These are phyloP conservation scores for Chlamydomonas eustigma DNA, from an alignment of 139 green algal species.

Conservation along the genomic window DNA sequence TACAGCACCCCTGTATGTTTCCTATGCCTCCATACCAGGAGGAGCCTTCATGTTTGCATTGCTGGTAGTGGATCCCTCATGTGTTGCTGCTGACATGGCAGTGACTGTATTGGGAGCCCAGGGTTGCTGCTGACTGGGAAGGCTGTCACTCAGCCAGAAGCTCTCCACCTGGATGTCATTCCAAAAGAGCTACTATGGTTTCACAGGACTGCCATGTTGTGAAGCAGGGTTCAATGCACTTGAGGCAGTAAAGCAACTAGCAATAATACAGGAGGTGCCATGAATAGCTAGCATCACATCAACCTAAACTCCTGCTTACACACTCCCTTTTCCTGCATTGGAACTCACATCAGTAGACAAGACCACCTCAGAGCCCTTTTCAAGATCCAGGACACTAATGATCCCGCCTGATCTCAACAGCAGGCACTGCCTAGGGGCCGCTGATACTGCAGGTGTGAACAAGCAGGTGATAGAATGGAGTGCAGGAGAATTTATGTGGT, in stretches of 20 bases:
- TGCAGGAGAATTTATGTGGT: too few relatives aligned
- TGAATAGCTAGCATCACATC: too few relatives aligned
- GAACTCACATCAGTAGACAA: constrained; percentile 36
- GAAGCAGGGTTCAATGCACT: too few relatives aligned
- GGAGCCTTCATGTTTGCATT: too few relatives aligned
- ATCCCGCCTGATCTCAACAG: constrained; percentile 78
- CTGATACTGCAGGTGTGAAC: neutral
- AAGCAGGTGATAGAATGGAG: neutral
- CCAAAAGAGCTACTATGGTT: too few relatives aligned
- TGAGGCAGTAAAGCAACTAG: too few relatives aligned
- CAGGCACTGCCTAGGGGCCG: constrained; percentile 56
- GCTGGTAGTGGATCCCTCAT: too few relatives aligned
- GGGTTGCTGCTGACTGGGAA: constrained; percentile 14
- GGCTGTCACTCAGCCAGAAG: constrained; percentile 66
- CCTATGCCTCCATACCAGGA: too few relatives aligned
- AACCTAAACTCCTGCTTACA: neutral
- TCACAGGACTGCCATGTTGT: too few relatives aligned
- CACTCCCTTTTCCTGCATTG: neutral
- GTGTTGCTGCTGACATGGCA: too few relatives aligned
- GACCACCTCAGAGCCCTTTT: constrained; percentile 60
- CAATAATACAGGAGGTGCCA: too few relatives aligned
- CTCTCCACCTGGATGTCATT: constrained; percentile 50
- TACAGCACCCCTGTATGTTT: too few relatives aligned
- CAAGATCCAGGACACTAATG: constrained; percentile 82
- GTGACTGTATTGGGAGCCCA: constrained; percentile 6